phyloP scores from a whole-genome alignment of 106 monocot genomes.

The Acorus calamus region DNA sequence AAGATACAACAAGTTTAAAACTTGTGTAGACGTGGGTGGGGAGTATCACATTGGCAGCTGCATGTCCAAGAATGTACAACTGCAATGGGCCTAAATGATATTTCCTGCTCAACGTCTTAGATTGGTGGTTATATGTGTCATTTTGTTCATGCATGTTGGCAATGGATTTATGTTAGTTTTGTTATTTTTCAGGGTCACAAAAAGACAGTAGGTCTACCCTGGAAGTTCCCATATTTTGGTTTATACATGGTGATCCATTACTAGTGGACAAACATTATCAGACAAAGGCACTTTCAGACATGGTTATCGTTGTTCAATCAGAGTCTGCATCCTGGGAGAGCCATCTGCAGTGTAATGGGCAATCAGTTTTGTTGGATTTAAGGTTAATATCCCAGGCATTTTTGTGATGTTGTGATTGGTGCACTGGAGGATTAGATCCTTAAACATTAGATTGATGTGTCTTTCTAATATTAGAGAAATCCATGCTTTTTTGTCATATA shows the following conservation, averaged over 20 bases:
- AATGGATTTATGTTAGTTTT: too few species aligned
- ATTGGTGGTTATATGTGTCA: too few species aligned
- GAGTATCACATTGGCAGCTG: too few species aligned
- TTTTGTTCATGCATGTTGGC: too few species aligned
- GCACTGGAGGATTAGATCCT: too few species aligned
- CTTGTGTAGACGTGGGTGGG: too few species aligned
- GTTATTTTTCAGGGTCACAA: conserved; percentile 49
- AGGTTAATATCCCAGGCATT: conserved; percentile 33
- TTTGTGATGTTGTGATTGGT: background rate
- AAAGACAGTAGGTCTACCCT: conserved; percentile 53
- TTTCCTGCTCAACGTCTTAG: too few species aligned
- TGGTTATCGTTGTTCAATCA: conserved; percentile 93
- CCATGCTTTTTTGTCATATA: background rate
- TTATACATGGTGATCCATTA: conserved; percentile 75
- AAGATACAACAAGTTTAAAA: too few species aligned
- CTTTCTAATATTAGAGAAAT: too few species aligned
- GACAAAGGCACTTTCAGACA: conserved; percentile 78
- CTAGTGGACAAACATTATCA: conserved; percentile 93
- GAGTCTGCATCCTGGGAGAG: conserved; percentile 81
- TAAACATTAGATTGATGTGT: too few species aligned
- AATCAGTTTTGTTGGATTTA: conserved; percentile 67
- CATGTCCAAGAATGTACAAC: too few species aligned
- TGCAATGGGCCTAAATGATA: too few species aligned
- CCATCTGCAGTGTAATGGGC: conserved; percentile 92
- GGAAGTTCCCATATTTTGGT: conserved; percentile 96